Conservation (phyloP, 2,329 filamentous ascomycete genomes). For the Tolypocladium amazonense region DNA sequence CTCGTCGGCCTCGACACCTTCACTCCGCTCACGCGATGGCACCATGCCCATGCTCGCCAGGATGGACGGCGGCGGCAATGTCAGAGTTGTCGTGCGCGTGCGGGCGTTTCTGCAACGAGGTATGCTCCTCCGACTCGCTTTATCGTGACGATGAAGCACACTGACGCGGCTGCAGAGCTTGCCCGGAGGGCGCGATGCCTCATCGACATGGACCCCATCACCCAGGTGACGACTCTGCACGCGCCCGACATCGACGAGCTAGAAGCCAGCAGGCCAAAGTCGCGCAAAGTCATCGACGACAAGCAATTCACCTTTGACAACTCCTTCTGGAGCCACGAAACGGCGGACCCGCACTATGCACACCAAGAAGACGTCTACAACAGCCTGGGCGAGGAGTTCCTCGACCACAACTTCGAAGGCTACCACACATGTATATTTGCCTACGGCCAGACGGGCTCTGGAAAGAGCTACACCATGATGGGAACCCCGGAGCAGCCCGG, state of each 20-base stretch:
- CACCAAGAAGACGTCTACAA: conserved; percentile 91
- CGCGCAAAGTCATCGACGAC: conserved; percentile 69
- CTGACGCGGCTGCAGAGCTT: conserved; percentile 48
- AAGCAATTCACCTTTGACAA: conserved; percentile 95
- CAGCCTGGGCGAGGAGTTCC: conserved; percentile 85
- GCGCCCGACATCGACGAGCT: conserved; percentile 48
- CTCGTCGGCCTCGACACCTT: conserved; percentile 70
- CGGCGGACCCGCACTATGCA: conserved; percentile 73
- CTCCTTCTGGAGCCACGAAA: conserved; percentile 93
- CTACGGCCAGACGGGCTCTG: conserved; percentile 94
- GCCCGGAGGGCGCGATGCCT: conserved; percentile 74
- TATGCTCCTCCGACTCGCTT: background rate
- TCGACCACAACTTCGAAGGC: conserved; percentile 98
- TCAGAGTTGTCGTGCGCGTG: conserved; percentile 72
- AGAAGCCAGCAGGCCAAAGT: conserved; percentile 41
- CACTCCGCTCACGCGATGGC: conserved; percentile 61
- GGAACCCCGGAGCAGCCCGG: conserved; percentile 76
- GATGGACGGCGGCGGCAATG: conserved; percentile 61
- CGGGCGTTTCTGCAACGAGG: conserved; percentile 70
- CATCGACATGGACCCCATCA: conserved; percentile 80
- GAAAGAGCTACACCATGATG: conserved; percentile 99
- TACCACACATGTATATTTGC: conserved; percentile 99
- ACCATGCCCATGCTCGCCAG: conserved; percentile 45
- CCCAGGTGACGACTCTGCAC: conserved; percentile 73
- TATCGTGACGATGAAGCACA: background rate